Evolutionary conservation across 2,329 filamentous ascomycete species (phyloP), one percentile per base, ranked within the genome.

Genomic region (Aschersonia sp.): DNA sequence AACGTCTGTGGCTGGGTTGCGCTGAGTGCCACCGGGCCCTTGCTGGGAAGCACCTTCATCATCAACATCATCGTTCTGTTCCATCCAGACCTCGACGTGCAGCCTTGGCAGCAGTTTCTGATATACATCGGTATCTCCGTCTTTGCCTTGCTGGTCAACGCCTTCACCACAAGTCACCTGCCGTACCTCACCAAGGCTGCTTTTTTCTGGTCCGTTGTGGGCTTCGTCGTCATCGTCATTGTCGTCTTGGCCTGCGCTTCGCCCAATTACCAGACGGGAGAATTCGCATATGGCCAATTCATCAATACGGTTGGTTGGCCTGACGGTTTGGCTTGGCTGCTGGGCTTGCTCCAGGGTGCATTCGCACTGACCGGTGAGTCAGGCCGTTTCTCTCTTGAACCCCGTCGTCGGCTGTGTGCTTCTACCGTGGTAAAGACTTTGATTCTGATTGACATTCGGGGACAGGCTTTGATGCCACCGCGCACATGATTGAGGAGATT

Each of bases 1-100:
- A 83, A 81, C 55, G 75, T 79, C 39, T 78, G 78, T n/a, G 82
- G 81, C 12, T 86, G 82, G 79, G 79, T 85, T 33, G 76, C 78
- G 8, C 63, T 87, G 47, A 79, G 78, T 5, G 82, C 83, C 6
- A 83, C 81, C 0, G 82, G 77, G 12, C 80, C 81, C 1, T 68
- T 85, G 29, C 69, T 87, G 5, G 81, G 78, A 10, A 82, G 78
- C 54, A 74, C 81, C 52, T 73, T 87, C 52, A 73, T 87, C 45
- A 59, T 83, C 30, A 78, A 81, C 48, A 71, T 83, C 42, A 79
- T 85, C 46, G 68, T 73, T 2, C 65, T 87, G 37, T 73, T 79
- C 60, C 65, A 81, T 53, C 67, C 75, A 0, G 65, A 60, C 45
- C 86, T 81, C 57, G 65, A 69, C 29, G 50, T 74, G 2, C 62